Evolutionary conservation across 73 alveolate species (phyloP).

Genomic region (Blepharisma stoltei): DNA sequence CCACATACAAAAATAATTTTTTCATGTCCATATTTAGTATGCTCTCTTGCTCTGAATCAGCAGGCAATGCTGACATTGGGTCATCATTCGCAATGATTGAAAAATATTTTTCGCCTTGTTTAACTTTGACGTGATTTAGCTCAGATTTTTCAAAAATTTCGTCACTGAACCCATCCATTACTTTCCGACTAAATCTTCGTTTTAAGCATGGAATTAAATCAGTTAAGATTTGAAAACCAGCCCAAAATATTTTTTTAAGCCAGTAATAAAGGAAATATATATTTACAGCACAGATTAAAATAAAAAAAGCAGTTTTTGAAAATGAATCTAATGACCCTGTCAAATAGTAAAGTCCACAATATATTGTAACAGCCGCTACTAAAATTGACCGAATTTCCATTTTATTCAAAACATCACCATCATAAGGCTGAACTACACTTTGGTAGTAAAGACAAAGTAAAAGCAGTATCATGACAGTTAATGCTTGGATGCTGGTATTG

Average conservation of each 20-base stretch:
- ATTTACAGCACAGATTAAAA: background rate
- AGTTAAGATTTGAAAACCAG: background rate
- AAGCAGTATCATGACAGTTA: background rate
- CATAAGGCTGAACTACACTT: background rate
- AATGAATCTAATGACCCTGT: background rate
- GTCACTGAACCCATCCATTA: no score
- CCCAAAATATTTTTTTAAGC: background rate
- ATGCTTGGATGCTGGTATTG: background rate
- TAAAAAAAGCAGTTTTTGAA: background rate
- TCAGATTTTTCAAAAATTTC: no score
- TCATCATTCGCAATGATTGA: no score
- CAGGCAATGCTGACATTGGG: no score
- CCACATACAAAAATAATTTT: no score
- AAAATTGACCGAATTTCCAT: slow-evolving; percentile 15
- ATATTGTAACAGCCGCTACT: slow-evolving; percentile 9
- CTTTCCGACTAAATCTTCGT: no score
- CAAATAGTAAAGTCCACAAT: slow-evolving; percentile 31
- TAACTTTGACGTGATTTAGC: no score
- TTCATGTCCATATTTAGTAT: no score
- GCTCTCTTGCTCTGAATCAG: no score
- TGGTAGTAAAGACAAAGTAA: background rate
- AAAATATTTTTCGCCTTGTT: no score
- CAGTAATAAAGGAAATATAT: background rate
- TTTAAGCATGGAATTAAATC: no score
- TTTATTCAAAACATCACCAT: background rate